phyloP scores from a whole-genome alignment of 306 rosid genomes.

The Medicago lupulina region DNA sequence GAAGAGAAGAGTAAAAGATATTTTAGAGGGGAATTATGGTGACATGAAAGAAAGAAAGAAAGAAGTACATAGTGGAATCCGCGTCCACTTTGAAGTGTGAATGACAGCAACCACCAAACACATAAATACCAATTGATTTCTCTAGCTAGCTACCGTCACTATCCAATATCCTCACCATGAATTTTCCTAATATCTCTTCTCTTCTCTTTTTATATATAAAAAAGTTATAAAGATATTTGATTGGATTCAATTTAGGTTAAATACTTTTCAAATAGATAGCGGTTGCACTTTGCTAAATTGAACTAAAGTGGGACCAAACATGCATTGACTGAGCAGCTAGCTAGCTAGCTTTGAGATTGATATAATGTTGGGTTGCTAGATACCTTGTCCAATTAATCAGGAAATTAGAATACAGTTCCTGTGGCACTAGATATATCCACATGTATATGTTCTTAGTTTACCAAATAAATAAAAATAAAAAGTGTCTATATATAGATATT shows the following conservation, averaged over 20 bases:
- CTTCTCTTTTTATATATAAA: neutral
- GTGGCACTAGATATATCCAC: neutral
- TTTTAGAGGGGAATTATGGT: constrained; percentile 35
- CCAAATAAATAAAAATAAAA: too few relatives aligned
- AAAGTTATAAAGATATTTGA: neutral
- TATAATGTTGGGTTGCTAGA: constrained; percentile 24
- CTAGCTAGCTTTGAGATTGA: constrained; percentile 1
- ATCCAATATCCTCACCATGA: constrained; percentile 41
- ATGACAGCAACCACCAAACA: constrained; percentile 54
- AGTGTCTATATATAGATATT: constrained; percentile 6
- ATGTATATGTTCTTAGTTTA: neutral
- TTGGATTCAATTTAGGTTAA: constrained; percentile 26
- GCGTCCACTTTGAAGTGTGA: constrained; percentile 40
- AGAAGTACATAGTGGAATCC: constrained; percentile 47
- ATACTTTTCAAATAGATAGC: constrained; percentile 17
- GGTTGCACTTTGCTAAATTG: constrained; percentile 32
- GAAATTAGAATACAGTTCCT: constrained; percentile 31
- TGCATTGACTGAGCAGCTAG: constrained; percentile 40
- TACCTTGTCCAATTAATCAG: constrained; percentile 45
- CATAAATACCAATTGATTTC: constrained; percentile 40
- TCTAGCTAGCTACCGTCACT: constrained; percentile 44
- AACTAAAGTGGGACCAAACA: constrained; percentile 51
- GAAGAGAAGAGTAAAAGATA: constrained; percentile 29
- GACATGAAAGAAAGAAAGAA: constrained; percentile 16
- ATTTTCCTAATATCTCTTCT: constrained; percentile 7